Conservation (phyloP, 805 yeast species). For the Ogataea salicorniae region DNA sequence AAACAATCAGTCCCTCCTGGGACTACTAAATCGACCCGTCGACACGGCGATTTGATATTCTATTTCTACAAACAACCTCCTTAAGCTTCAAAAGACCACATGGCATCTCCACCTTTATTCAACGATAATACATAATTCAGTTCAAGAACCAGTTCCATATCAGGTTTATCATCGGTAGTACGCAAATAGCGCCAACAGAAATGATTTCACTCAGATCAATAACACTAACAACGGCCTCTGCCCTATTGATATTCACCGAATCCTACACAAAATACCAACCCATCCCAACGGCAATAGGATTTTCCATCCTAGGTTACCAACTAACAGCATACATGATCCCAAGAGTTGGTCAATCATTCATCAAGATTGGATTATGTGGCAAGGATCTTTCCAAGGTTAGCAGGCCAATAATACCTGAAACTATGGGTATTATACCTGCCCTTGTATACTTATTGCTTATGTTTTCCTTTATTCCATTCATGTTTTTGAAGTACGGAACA, state of each 20-base stretch:
- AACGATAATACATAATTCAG: no score
- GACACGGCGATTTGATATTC: no score
- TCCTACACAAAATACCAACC: slow-evolving; percentile 32
- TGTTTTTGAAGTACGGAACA: slow-evolving; percentile 61
- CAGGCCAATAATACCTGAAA: slow-evolving; percentile 78
- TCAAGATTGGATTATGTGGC: slow-evolving; percentile 78
- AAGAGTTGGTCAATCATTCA: slow-evolving; percentile 56
- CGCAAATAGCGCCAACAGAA: not conserved
- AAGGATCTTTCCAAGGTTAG: slow-evolving; percentile 74
- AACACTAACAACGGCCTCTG: not conserved
- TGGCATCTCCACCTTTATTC: no score
- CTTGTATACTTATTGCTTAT: slow-evolving; percentile 73
- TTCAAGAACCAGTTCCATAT: no score
- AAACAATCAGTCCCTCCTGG: no score
- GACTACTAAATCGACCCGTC: no score
- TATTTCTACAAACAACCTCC: no score
- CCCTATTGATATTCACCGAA: not conserved
- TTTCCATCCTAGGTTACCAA: slow-evolving; percentile 61
- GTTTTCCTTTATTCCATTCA: slow-evolving; percentile 82
- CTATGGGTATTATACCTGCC: slow-evolving; percentile 88
- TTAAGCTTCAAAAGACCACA: no score
- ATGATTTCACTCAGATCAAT: not conserved
- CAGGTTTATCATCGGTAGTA: not conserved
- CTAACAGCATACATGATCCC: slow-evolving; percentile 64
- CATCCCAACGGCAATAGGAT: slow-evolving; percentile 56